Evolutionary conservation across 176 grass and related monocot genomes (phyloP).

Genomic region (Triticum monococcum): DNA sequence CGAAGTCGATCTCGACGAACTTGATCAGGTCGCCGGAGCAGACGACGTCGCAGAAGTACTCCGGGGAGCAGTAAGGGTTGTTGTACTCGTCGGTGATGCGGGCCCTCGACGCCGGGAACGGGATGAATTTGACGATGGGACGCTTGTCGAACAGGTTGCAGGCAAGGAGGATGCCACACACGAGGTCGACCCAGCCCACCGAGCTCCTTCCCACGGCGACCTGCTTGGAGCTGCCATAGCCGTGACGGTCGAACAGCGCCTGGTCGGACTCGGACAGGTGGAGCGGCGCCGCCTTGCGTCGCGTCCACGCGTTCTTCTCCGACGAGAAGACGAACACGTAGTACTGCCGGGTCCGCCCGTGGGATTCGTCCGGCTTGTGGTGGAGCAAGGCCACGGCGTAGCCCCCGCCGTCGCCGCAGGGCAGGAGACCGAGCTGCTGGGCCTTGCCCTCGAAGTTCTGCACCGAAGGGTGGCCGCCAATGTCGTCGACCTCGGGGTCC

Average conservation of each 20-base stretch:
- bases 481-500: neutral
- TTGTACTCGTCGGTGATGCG: neutral
- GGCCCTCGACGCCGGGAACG: neutral
- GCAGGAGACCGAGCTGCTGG: neutral
- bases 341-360: neutral
- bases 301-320: neutral
- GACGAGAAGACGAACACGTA: neutral
- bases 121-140: neutral
- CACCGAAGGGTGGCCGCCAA: neutral
- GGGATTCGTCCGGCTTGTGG: neutral
- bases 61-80: neutral
- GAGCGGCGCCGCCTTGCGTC: neutral
- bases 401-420: neutral
- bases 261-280: neutral
- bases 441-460: neutral
- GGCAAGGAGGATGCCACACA: neutral
- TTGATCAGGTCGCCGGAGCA: neutral
- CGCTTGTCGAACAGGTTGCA: neutral
- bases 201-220: neutral
- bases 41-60: neutral
- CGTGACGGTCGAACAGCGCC: neutral
- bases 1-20: neutral
- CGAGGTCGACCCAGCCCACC: neutral
- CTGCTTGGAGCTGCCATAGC: neutral
- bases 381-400: neutral